A percentile compares a stretch with the other conserved stretches of the same genome.
phyloP scores from a whole-genome alignment of 2,329 filamentous ascomycete genomes.

The Sclerotinia nivalis region DNA sequence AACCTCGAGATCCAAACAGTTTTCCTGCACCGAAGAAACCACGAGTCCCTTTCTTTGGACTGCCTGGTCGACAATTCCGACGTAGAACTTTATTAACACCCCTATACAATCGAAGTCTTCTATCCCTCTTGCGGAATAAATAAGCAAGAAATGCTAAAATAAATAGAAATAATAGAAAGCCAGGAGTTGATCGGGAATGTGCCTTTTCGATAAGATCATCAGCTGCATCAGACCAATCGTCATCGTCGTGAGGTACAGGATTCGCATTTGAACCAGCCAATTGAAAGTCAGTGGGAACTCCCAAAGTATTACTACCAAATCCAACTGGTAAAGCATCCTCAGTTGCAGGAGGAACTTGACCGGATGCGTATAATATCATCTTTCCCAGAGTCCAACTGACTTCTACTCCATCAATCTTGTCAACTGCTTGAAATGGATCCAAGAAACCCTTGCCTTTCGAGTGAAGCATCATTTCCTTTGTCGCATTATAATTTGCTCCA shows the following conservation, averaged over 20 bases:
- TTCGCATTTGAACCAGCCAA: constrained; percentile 63
- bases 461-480: constrained; percentile 66
- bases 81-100: constrained; percentile 51
- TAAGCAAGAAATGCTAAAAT: constrained; percentile 69
- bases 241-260: constrained; percentile 46
- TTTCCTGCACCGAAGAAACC: constrained; percentile 58
- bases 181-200: constrained; percentile 67
- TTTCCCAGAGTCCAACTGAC: constrained; percentile 97
- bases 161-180: constrained; percentile 75
- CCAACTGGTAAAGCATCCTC: constrained; percentile 73
- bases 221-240: constrained; percentile 55
- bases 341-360: constrained; percentile 71
- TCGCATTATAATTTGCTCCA: constrained; percentile 62
- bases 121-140: constrained; percentile 77
- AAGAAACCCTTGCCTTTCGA: constrained; percentile 74
- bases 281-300: constrained; percentile 76
- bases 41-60: constrained; percentile 48
- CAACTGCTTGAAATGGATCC: constrained; percentile 86
- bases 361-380: constrained; percentile 92
- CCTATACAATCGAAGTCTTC: constrained; percentile 62
- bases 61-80: constrained; percentile 49
- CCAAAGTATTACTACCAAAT: constrained; percentile 77
- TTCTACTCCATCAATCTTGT: constrained; percentile 89
- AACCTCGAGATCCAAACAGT: constrained; percentile 60
- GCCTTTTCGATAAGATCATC: constrained; percentile 65